phyloP scores from a whole-genome alignment of 495 filamentous ascomycete species.

The Hypoxylon subgilvum region DNA sequence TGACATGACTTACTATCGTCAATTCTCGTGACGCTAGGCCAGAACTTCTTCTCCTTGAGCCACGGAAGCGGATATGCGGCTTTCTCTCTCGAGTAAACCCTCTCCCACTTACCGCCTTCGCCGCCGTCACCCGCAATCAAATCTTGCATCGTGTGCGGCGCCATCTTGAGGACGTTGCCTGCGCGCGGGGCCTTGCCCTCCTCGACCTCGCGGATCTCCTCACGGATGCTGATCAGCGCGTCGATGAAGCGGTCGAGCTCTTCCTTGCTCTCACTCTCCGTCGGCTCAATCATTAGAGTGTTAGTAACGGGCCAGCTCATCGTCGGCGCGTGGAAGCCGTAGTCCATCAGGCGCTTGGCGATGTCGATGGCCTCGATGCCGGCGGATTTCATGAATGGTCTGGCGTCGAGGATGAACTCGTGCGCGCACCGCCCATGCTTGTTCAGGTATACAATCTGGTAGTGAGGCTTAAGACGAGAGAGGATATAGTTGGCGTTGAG shows the following conservation, averaged over 20 bases:
- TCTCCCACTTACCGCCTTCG: slow-evolving; percentile 67
- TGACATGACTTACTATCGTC: slow-evolving; percentile 79
- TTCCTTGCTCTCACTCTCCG: slow-evolving; percentile 89
- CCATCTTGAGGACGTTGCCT: slow-evolving; percentile 90
- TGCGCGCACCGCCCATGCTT: slow-evolving; percentile 86
- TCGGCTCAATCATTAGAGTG: slow-evolving; percentile 98
- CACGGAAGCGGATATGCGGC: slow-evolving; percentile 89
- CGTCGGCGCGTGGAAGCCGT: slow-evolving; percentile 97
- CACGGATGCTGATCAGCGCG: slow-evolving; percentile 85
- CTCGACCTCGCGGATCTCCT: slow-evolving; percentile 86
- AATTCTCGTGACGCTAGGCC: slow-evolving; percentile 86
- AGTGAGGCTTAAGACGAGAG: slow-evolving; percentile 85
- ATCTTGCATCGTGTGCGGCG: slow-evolving; percentile 87
- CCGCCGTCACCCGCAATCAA: slow-evolving; percentile 65
- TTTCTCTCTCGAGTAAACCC: slow-evolving; percentile 78
- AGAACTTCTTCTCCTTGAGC: slow-evolving; percentile 97
- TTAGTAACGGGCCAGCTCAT: slow-evolving; percentile 98
- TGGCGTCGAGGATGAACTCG: slow-evolving; percentile 96
- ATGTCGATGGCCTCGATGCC: slow-evolving; percentile 96
- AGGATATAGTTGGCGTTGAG: slow-evolving; percentile 99
- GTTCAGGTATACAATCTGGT: slow-evolving; percentile 92
- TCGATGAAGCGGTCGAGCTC: slow-evolving; percentile 96
- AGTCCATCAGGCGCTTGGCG: slow-evolving; percentile 96
- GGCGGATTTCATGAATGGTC: slow-evolving; percentile 81
- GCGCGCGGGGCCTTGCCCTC: slow-evolving; percentile 76